These are phyloP conservation scores for Penicillium janthinellum DNA, from an alignment of 2,329 filamentous ascomycete species.

Conservation along the genomic window DNA sequence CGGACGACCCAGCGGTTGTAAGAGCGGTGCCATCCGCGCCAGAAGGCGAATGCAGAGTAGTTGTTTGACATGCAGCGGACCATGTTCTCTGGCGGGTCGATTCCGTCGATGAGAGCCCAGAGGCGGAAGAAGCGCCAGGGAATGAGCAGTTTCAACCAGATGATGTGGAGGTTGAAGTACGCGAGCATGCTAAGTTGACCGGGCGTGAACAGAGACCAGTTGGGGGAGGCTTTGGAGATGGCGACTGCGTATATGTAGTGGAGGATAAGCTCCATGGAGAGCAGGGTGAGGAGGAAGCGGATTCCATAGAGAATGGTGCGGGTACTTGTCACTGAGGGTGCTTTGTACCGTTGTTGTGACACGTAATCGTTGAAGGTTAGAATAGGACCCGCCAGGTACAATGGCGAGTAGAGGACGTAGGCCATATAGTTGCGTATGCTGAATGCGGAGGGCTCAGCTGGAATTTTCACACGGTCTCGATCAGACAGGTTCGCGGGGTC, in stretches of 20 bases:
- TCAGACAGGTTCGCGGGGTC: slow-evolving; percentile 86
- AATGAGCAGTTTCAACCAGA: slow-evolving; percentile 95
- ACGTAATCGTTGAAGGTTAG: slow-evolving; percentile 98
- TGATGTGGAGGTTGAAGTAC: slow-evolving; percentile 94
- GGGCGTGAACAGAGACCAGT: slow-evolving; percentile 82
- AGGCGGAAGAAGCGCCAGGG: slow-evolving; percentile 98
- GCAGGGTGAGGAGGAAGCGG: slow-evolving; percentile 76
- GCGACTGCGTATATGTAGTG: slow-evolving; percentile 94
- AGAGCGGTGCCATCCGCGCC: slow-evolving; percentile 93
- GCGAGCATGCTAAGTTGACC: slow-evolving; percentile 87
- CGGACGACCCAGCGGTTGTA: slow-evolving; percentile 94
- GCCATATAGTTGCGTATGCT: slow-evolving; percentile 84
- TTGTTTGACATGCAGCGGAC: slow-evolving; percentile 94
- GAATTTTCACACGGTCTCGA: slow-evolving; percentile 76
- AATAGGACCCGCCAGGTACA: slow-evolving; percentile 92
- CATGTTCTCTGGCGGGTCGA: slow-evolving; percentile 98
- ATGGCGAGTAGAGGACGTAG: slow-evolving; percentile 86
- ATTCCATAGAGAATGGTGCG: slow-evolving; percentile 81
- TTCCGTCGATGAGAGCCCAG: slow-evolving; percentile 87
- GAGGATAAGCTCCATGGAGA: slow-evolving; percentile 87
- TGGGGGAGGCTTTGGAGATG: slow-evolving; percentile 77
- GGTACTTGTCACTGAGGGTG: slow-evolving; percentile 67
- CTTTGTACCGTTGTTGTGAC: slow-evolving; percentile 74
- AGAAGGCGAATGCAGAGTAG: slow-evolving; percentile 87
- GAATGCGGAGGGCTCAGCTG: slow-evolving; percentile 70